Evolutionary conservation across 2,329 filamentous ascomycete genomes (phyloP).

Genomic region (Aspergillus calidoustus): DNA sequence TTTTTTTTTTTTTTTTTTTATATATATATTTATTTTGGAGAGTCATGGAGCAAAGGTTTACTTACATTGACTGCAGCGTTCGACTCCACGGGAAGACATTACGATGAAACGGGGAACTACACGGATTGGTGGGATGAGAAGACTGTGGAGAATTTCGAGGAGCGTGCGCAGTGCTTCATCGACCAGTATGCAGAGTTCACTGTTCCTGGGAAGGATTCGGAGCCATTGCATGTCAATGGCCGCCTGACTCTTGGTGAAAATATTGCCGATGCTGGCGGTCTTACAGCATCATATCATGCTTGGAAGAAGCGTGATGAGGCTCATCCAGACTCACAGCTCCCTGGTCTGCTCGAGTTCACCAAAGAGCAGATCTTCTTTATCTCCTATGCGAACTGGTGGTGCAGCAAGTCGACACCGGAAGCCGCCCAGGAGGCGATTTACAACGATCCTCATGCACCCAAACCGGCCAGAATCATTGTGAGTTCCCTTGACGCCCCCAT

Average conservation of each 20-base stretch:
- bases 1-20: neutral
- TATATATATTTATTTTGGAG: neutral
- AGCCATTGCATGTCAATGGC: slow-evolving; percentile 66
- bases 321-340: slow-evolving; percentile 59
- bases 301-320: slow-evolving; percentile 65
- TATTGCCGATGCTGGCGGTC: slow-evolving; percentile 71
- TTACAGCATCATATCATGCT: slow-evolving; percentile 65
- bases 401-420: slow-evolving; percentile 65
- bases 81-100: slow-evolving; percentile 68
- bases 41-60: neutral
- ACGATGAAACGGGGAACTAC: slow-evolving; percentile 67
- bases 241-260: slow-evolving; percentile 70
- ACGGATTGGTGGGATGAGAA: slow-evolving; percentile 69
- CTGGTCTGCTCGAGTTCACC: slow-evolving; percentile 65
- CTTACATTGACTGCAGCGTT: slow-evolving; percentile 54
- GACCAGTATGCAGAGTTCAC: slow-evolving; percentile 69
- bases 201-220: slow-evolving; percentile 60
- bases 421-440: slow-evolving; percentile 62
- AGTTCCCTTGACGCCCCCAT: slow-evolving; percentile 20
- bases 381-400: slow-evolving; percentile 68
- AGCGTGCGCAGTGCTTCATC: slow-evolving; percentile 67
- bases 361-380: slow-evolving; percentile 74
- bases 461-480: slow-evolving; percentile 61
- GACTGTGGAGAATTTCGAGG: slow-evolving; percentile 62
- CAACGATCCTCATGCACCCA: slow-evolving; percentile 69